Base-by-base conservation (phyloP, 2,329 filamentous ascomycete species). In the Ceratocystis colombiana region DNA sequence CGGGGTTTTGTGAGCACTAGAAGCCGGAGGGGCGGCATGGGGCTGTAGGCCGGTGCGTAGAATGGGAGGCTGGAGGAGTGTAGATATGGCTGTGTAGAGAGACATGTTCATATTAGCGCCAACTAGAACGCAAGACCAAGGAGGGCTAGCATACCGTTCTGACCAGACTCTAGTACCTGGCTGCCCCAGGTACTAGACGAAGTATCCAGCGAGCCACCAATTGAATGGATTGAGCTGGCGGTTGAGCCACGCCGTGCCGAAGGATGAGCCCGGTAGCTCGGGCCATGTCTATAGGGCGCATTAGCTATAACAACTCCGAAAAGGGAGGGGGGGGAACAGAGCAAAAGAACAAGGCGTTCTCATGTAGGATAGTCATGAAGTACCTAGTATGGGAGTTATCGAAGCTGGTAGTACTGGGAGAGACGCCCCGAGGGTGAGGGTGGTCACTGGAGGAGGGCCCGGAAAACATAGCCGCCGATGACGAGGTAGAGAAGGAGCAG, bases 41-140 rank as follows among this genome's bases (percentile, higher is more conserved):
- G 92, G 88, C 65, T 91, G 80, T 62, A 96, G 82, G 66, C 93
- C 92, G 1, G 92, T 96, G 70, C 93, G 85, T 67, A 95, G 85
- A 70, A 96, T 96, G 2, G 93, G 90, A 33, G 90, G 88, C 73
- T 96, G 89, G 3, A 97, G 82, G n/a, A 97, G 82, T 1, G 90
- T 96, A 7, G 92, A 96, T 71, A 97, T 97, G 69, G 94, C 88
- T 90, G 69, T 12, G 69, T 12, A 15, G 41, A 48, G n/a, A 61
- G 2, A 44, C 5, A 50, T 33, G 46, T 22, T 25, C 57, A 57
- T 25, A 22, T 55, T 28, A 22, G 48, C 22, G 66, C 65, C 33
- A 22, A 44, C 12, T 25, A 48, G 15, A 25, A 22, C 28, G 44
- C 28, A 61, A 25, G 20, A n/a, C 10, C 48, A 15, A 66, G 15